phyloP scores from a whole-genome alignment of 2,329 filamentous ascomycete species.

The Dothideomycetes sp. region DNA sequence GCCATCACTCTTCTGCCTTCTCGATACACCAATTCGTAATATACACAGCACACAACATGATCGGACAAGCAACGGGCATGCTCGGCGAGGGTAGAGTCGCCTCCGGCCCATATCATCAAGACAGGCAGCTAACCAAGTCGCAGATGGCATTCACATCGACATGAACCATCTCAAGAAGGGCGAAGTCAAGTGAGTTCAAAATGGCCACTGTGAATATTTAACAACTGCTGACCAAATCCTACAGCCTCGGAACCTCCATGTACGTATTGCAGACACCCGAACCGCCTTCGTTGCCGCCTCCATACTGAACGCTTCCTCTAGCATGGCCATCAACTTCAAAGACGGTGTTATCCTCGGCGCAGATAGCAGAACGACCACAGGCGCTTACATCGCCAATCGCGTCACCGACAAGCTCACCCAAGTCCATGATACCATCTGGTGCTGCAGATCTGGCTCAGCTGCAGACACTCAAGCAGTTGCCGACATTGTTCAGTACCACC shows the following conservation, averaged over 20 bases:
- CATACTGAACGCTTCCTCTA: slow-evolving; percentile 33
- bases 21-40: neutral
- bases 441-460: slow-evolving; percentile 93
- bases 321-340: slow-evolving; percentile 99
- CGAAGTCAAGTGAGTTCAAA: slow-evolving; percentile 89
- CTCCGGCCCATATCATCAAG: slow-evolving; percentile 8
- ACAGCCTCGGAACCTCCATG: slow-evolving; percentile 93
- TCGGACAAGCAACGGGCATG: slow-evolving; percentile 31
- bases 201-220: too few species aligned
- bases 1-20: neutral
- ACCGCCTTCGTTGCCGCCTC: slow-evolving; percentile 16
- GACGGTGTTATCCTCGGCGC: slow-evolving; percentile 96
- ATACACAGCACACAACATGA: slow-evolving; percentile 18
- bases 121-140: slow-evolving; percentile 16
- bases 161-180: slow-evolving; percentile 99
- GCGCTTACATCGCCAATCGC: slow-evolving; percentile 96
- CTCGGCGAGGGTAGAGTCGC: slow-evolving; percentile 30
- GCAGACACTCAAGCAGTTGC: slow-evolving; percentile 97
- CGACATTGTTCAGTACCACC: slow-evolving; percentile 94
- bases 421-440: slow-evolving; percentile 99
- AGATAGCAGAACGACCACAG: slow-evolving; percentile 94
- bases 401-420: slow-evolving; percentile 98
- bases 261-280: slow-evolving; percentile 39
- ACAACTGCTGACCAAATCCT: slow-evolving; percentile 10
- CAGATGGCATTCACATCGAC: slow-evolving; percentile 98